Evolutionary conservation across 768 basidiomycete genomes (phyloP).

Genomic region (Imleria badia): DNA sequence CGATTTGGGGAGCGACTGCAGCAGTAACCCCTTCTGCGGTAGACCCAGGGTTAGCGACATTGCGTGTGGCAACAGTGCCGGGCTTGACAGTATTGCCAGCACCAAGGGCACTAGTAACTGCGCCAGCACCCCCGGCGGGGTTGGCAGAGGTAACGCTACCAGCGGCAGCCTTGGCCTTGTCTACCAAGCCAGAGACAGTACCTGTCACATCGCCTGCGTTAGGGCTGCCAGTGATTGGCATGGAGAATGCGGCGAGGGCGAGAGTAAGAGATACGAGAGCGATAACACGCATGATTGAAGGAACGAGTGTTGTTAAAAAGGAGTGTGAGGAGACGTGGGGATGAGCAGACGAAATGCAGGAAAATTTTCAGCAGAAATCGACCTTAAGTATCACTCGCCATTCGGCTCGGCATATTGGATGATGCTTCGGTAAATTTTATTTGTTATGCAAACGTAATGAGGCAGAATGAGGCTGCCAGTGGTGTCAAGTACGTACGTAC

Average conservation of each 20-base stretch:
- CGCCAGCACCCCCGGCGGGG: too few relatives aligned
- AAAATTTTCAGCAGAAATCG: not conserved
- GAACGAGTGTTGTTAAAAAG: constrained; percentile 1
- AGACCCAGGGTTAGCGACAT: too few relatives aligned
- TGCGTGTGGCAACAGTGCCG: too few relatives aligned
- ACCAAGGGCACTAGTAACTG: too few relatives aligned
- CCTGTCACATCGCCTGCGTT: too few relatives aligned
- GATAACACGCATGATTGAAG: constrained; percentile 10
- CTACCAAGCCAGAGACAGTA: not conserved
- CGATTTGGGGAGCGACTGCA: too few relatives aligned
- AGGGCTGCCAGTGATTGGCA: not conserved
- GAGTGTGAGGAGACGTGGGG: not conserved
- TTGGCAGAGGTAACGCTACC: too few relatives aligned
- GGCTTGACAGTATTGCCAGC: too few relatives aligned
- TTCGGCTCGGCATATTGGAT: not conserved
- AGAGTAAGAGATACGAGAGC: constrained; percentile 9
- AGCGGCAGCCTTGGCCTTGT: too few relatives aligned
- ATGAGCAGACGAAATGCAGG: not conserved
- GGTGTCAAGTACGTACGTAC: not conserved
- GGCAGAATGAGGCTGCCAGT: too few relatives aligned
- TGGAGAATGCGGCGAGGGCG: constrained; percentile 2
- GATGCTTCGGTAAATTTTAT: not conserved
- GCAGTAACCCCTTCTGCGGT: too few relatives aligned
- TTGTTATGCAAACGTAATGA: not conserved
- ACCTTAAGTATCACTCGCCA: not conserved